Base-by-base conservation (phyloP, 345 rosid genomes). In the Moricandia arvensis region DNA sequence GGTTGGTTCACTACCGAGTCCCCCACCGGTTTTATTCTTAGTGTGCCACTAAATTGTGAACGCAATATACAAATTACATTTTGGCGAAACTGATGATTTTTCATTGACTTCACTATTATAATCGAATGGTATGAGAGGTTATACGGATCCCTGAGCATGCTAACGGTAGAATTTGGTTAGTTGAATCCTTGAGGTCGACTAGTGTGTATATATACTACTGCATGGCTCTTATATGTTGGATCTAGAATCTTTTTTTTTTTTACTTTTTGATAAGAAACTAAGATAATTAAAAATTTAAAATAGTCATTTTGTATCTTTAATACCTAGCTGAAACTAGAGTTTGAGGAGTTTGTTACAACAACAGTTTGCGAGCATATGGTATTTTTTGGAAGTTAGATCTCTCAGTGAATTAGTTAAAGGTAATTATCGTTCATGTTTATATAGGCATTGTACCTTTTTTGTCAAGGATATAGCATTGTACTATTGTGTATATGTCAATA, bases 11-110 rank as follows among this genome's bases (percentile, higher is more conserved):
- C n/a, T n/a, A n/a, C n/a, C n/a, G n/a, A n/a, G 53, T 17, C 45
- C 71, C 64, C 77, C 71, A 74, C 77, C 29, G 63, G 9, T 65
- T 74, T 55, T 55, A 38, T 38, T 66, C 47, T 64, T 41, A 21
- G 77, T 65, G 66, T 63, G 65, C 77, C 77, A 74, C 77, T 74
- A 74, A 57, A 57, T 27, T 24, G 9, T 51, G 38, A n/a, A 63
- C 13, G 63, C 63, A 35, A 16, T 26, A 13, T 41, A 16, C 71
- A 65, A 74, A 74, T 74, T 57, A 41, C 66, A 41, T 31, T 73
- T 64, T 41, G 47, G 59, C 31, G 13, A 41, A 38, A 65, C 31
- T 41, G 47, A 35, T 30, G 24, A 21, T 1, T 63, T 12, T 9
- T 17, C 26, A 63, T 24, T 35, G 54, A 34, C 49, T 24, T 49